Percentiles rank a stretch among this genome's conserved stretches.
Evolutionary conservation across 140 eudicot genomes (phyloP).

Genomic region (Oenanthe javanica): DNA sequence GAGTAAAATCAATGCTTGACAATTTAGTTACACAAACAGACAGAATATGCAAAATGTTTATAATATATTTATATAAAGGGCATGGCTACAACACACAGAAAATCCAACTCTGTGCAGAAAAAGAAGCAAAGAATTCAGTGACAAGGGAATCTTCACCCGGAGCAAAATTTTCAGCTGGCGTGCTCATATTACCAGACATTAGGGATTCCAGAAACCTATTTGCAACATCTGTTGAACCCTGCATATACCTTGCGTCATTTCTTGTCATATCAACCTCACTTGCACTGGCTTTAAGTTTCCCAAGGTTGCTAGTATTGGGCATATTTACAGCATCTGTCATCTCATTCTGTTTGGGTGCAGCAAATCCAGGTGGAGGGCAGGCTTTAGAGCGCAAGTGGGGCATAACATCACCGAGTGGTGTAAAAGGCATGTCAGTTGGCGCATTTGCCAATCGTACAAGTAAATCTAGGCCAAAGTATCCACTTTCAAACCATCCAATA

Average conservation of each 20-base stretch:
- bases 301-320: conserved; percentile 22
- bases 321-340: conserved; percentile 30
- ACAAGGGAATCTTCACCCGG: conserved; percentile 42
- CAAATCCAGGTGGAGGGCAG: conserved; percentile 91
- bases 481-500: conserved; percentile 95
- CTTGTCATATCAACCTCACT: conserved; percentile 37
- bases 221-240: conserved; percentile 60
- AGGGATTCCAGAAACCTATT: conserved; percentile 79
- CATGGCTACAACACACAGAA: neutral
- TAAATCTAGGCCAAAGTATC: conserved; percentile 89
- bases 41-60: neutral
- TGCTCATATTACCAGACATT: conserved; percentile 47
- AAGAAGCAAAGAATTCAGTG: neutral
- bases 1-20: conserved; percentile 3
- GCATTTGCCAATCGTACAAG: conserved; percentile 71
- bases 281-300: conserved; percentile 43
- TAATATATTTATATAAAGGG: neutral
- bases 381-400: conserved; percentile 90
- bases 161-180: conserved; percentile 37
- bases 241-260: conserved; percentile 37
- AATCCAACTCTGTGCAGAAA: neutral
- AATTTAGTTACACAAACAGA: neutral
- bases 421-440: conserved; percentile 64
- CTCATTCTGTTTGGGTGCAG: conserved; percentile 53
- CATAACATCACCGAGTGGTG: conserved; percentile 89